Percentiles rank a stretch among this genome's conserved stretches.
Evolutionary conservation across 1,139 yeast genomes (phyloP).

Genomic region (Yamadazyma spencermartinsiae): DNA sequence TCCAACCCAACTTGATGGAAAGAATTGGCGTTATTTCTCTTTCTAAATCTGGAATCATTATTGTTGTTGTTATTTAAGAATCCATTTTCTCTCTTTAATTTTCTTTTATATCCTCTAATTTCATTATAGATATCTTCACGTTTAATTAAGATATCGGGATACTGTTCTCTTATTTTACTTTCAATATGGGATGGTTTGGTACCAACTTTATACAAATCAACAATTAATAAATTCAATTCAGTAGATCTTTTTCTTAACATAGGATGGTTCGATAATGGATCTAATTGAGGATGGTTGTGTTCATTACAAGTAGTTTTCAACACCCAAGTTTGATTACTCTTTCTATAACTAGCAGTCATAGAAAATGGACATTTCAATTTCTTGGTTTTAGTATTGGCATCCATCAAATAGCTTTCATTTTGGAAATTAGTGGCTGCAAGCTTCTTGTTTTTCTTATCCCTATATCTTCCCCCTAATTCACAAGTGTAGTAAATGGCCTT

Average conservation of each 20-base stretch:
- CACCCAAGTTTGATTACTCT: constrained; percentile 52
- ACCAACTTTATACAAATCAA: constrained; percentile 55
- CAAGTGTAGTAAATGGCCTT: constrained; percentile 65
- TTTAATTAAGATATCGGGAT: constrained; percentile 55
- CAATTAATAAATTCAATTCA: constrained; percentile 52
- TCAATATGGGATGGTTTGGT: constrained; percentile 61
- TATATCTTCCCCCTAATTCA: constrained; percentile 57
- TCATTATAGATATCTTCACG: constrained; percentile 61
- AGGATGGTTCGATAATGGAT: constrained; percentile 57
- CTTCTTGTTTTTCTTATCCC: constrained; percentile 51
- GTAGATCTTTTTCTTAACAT: constrained; percentile 57
- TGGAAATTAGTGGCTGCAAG: constrained; percentile 17
- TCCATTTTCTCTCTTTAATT: constrained; percentile 45
- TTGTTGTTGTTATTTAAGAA: constrained; percentile 17
- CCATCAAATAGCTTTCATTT: constrained; percentile 41
- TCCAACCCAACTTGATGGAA: constrained; percentile 33
- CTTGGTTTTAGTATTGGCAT: constrained; percentile 49
- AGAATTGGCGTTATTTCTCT: constrained; percentile 28
- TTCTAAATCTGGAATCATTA: constrained; percentile 15
- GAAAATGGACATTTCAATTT: constrained; percentile 58
- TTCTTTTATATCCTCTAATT: constrained; percentile 58
- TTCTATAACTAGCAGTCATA: constrained; percentile 57
- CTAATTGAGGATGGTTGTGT: constrained; percentile 60
- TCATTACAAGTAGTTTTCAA: constrained; percentile 55
- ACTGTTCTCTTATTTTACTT: constrained; percentile 51